Evolutionary conservation across 441 rosid species (phyloP).

Genomic region (Arabidopsis lyrata): DNA sequence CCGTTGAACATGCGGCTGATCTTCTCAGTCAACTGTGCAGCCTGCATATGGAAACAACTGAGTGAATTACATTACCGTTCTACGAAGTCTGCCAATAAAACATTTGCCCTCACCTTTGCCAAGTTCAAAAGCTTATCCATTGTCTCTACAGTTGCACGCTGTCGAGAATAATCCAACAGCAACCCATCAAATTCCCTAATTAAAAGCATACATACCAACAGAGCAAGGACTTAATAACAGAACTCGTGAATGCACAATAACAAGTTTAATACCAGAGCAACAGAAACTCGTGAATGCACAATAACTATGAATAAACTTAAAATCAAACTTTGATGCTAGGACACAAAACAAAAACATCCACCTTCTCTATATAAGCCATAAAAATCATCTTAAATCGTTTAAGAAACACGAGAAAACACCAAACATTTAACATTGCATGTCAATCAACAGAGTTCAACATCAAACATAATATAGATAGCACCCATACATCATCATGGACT

Average conservation of each 20-base stretch:
- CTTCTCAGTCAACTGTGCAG: constrained; percentile 75
- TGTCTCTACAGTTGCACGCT: constrained; percentile 76
- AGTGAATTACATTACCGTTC: neutral
- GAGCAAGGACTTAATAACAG: neutral
- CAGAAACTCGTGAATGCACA: neutral
- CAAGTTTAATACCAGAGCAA: neutral
- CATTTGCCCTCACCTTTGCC: constrained; percentile 68
- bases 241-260: too few species aligned
- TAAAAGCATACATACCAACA: constrained; percentile 14
- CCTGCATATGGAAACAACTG: constrained; percentile 48
- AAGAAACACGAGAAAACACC: too few species aligned
- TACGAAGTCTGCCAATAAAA: constrained; percentile 21
- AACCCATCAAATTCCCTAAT: constrained; percentile 80
- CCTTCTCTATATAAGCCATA: too few species aligned
- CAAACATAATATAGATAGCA: too few species aligned
- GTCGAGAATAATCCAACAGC: constrained; percentile 80
- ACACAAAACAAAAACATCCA: too few species aligned
- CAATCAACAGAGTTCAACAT: too few species aligned
- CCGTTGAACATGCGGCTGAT: constrained; percentile 76
- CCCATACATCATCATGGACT: constrained; percentile 77
- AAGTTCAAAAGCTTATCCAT: constrained; percentile 66
- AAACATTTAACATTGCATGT: too few species aligned
- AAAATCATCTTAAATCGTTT: too few species aligned
- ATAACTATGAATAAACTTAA: neutral
- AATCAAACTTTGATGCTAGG: too few species aligned